Percentiles rank a stretch among this genome's conserved stretches.
phyloP scores from a whole-genome alignment of 257 asterid species.

The Ophiorrhiza pumila region DNA sequence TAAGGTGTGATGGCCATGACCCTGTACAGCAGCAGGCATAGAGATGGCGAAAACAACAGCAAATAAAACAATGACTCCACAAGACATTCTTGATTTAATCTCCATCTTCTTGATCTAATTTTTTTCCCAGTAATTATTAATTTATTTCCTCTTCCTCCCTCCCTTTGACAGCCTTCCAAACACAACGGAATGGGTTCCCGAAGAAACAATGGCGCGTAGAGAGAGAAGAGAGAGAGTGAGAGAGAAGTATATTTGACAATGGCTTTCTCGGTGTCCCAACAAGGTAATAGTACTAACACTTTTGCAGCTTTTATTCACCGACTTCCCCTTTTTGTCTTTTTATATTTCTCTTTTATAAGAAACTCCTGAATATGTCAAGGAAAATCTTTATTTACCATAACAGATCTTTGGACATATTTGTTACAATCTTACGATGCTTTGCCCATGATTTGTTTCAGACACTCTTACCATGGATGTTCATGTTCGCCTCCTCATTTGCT shows the following conservation, averaged over 20 bases:
- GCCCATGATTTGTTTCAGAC: too few relatives aligned
- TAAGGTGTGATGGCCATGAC: conserved; percentile 37
- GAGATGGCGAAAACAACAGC: conserved; percentile 39
- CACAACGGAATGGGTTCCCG: background rate
- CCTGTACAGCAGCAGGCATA: conserved; percentile 38
- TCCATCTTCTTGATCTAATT: conserved; percentile 28
- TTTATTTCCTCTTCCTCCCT: background rate
- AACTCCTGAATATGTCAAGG: too few relatives aligned
- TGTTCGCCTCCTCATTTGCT: too few relatives aligned
- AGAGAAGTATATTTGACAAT: conserved; percentile 11
- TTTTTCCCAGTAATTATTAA: background rate
- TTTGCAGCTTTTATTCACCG: background rate
- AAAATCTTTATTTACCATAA: too few relatives aligned
- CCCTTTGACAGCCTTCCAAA: conserved; percentile 21
- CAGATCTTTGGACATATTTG: too few relatives aligned
- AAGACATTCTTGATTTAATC: conserved; percentile 27
- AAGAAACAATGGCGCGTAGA: conserved; percentile 12
- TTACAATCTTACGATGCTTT: too few relatives aligned
- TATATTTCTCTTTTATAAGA: background rate
- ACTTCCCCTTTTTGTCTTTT: background rate
- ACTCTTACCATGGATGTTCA: too few relatives aligned
- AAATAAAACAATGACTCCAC: conserved; percentile 38
- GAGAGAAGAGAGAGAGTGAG: conserved; percentile 23
- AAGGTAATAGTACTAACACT: background rate
- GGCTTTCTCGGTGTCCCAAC: background rate